Evolutionary conservation across 768 basidiomycete species (phyloP).

Genomic region (Psilocybe tampanensis): DNA sequence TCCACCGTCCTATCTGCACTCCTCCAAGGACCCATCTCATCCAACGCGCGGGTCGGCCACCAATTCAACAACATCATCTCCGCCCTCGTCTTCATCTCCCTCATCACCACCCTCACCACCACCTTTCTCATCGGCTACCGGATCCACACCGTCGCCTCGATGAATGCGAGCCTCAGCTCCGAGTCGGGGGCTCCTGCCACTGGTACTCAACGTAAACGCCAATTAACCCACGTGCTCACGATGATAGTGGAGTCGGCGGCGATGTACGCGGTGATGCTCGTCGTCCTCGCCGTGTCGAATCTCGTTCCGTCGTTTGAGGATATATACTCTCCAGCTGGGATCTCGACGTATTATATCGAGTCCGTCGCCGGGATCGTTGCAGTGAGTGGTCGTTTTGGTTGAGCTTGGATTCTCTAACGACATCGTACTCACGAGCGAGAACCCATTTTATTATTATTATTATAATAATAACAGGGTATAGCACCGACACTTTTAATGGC

Average conservation of each 20-base stretch:
- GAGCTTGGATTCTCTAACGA: too few species aligned
- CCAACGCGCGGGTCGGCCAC: too few species aligned
- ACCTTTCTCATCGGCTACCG: not conserved
- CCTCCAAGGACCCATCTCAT: too few species aligned
- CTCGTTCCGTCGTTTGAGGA: not conserved
- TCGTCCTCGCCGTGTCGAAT: not conserved
- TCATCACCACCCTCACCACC: not conserved
- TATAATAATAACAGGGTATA: too few species aligned
- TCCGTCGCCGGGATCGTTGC: not conserved
- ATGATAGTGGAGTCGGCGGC: slow-evolving; percentile 2
- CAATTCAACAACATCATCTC: not conserved
- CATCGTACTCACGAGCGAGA: too few species aligned
- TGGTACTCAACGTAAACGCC: too few species aligned
- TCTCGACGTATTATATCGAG: not conserved
- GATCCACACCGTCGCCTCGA: not conserved
- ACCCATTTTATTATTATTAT: too few species aligned
- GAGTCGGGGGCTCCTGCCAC: too few species aligned
- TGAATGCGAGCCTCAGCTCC: too few species aligned
- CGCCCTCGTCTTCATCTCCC: not conserved
- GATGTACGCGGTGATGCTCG: not conserved
- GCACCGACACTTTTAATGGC: not conserved
- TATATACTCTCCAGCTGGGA: not conserved
- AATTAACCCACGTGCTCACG: not conserved
- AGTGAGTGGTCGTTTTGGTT: too few species aligned
- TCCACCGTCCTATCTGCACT: too few species aligned